phyloP scores from a whole-genome alignment of 1,139 yeast species.

The Komagataea norvegica region DNA sequence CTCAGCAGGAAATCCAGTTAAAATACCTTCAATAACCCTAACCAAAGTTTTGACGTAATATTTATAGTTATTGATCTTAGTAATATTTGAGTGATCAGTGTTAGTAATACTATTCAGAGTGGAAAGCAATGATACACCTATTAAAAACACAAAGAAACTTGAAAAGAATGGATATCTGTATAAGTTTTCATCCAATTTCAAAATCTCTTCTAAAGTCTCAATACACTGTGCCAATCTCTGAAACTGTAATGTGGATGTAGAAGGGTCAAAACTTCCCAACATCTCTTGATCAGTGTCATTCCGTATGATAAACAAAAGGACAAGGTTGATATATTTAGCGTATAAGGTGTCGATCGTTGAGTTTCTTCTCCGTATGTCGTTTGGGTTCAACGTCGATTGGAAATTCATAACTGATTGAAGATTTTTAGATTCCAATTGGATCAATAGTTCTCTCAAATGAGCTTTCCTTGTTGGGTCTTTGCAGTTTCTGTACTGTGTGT shows the following conservation, averaged over 20 bases:
- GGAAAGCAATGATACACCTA: conserved; percentile 23
- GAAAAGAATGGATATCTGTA: conserved; percentile 23
- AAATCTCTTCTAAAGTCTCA: conserved; percentile 19
- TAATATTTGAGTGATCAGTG: conserved; percentile 15
- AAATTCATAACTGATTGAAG: conserved; percentile 7
- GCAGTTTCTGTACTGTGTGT: conserved; percentile 10
- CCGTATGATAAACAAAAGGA: conserved; percentile 3
- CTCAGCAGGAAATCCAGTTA: conserved; percentile 24
- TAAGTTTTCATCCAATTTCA: conserved; percentile 21
- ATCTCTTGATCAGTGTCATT: conserved; percentile 10
- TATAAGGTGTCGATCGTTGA: conserved; percentile 16
- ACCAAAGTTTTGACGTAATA: conserved; percentile 23
- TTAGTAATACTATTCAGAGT: conserved; percentile 20
- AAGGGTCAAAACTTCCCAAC: conserved; percentile 13
- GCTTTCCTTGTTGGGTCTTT: not conserved
- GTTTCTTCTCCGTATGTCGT: conserved; percentile 1
- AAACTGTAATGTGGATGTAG: conserved; percentile 15
- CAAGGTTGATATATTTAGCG: conserved; percentile 18
- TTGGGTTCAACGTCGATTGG: conserved; percentile 6
- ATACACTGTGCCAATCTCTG: conserved; percentile 16
- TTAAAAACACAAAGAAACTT: conserved; percentile 23
- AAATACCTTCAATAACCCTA: conserved; percentile 23
- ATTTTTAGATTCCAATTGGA: conserved; percentile 3
- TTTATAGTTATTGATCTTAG: conserved; percentile 22
- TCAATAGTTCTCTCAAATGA: conserved; percentile 2